These are phyloP conservation scores for Petrea volubilis DNA, from an alignment of 257 asterid species.

Conservation along the genomic window DNA sequence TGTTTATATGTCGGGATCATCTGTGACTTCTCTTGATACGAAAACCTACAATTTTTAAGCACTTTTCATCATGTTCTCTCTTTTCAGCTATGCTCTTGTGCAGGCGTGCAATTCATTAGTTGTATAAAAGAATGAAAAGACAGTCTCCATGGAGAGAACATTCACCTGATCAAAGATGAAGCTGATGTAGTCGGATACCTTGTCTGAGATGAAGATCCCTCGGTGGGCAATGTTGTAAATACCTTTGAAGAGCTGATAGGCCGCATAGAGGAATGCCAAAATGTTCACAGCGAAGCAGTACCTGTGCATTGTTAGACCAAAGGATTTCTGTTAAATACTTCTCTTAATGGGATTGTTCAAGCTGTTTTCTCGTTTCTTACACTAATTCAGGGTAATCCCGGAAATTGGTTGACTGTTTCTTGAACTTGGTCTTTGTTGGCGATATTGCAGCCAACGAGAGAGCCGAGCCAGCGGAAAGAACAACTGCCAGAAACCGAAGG, in stretches of 20 bases:
- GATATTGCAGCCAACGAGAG: conserved; percentile 43
- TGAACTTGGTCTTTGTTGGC: conserved; percentile 17
- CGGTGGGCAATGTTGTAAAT: conserved; percentile 51
- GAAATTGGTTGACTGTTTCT: conserved; percentile 26
- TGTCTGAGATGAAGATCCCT: conserved; percentile 59
- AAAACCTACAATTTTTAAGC: neutral
- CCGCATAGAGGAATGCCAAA: conserved; percentile 38
- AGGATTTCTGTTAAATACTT: neutral
- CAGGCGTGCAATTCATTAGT: neutral
- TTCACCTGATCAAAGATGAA: conserved; percentile 66
- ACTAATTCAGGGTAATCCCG: conserved; percentile 30
- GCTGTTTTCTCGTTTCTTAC: conserved; percentile 32
- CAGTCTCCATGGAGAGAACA: neutral
- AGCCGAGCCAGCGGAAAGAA: conserved; percentile 46
- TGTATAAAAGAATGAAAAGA: neutral
- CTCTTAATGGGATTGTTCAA: neutral
- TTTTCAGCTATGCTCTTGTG: neutral
- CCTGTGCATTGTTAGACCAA: conserved; percentile 32
- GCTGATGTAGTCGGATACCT: conserved; percentile 62
- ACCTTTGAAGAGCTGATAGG: conserved; percentile 56
- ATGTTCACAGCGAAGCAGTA: conserved; percentile 45
- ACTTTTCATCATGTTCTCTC: neutral
- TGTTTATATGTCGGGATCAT: neutral
- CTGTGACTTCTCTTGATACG: neutral
- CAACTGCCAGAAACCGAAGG: conserved; percentile 41